phyloP scores from a whole-genome alignment of 768 basidiomycete species.

The Boletus rubroflammeus region DNA sequence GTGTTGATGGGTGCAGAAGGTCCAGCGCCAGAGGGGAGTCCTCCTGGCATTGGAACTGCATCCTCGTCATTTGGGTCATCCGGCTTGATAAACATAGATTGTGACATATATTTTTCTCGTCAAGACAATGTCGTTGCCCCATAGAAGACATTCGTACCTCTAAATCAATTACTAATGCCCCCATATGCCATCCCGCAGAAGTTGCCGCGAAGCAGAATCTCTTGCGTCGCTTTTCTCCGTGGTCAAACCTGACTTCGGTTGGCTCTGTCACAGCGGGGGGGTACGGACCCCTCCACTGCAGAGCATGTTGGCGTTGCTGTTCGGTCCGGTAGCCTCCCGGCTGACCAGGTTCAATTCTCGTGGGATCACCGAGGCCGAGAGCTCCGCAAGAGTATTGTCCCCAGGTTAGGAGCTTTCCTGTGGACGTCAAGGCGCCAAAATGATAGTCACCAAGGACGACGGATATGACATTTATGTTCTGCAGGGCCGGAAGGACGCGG shows the following conservation, averaged over 20 bases:
- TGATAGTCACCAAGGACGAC: constrained; percentile 94
- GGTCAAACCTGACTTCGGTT: constrained; percentile 69
- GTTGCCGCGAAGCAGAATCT: constrained; percentile 78
- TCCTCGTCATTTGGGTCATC: constrained; percentile 37
- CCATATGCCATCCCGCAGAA: constrained; percentile 90
- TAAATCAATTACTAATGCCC: constrained; percentile 82
- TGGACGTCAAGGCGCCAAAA: constrained; percentile 74
- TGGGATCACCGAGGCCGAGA: constrained; percentile 80
- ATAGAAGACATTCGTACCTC: constrained; percentile 44
- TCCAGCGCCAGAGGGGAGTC: constrained; percentile 23
- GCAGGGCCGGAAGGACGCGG: constrained; percentile 67
- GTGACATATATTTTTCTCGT: not conserved
- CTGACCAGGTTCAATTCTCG: constrained; percentile 43
- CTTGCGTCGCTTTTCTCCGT: constrained; percentile 44
- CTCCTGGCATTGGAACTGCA: constrained; percentile 31
- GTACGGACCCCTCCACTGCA: not conserved
- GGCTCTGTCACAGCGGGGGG: constrained; percentile 54
- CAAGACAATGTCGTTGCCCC: not conserved
- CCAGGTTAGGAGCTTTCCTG: constrained; percentile 80
- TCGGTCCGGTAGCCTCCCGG: constrained; percentile 58
- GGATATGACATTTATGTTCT: constrained; percentile 76
- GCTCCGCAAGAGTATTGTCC: constrained; percentile 75
- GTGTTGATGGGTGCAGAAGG: constrained; percentile 11
- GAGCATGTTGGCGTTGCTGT: constrained; percentile 33
- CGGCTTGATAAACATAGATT: constrained; percentile 15